A percentile compares a stretch with the other conserved stretches of the same genome.
These are phyloP conservation scores for Fusarium heterosporum DNA, from an alignment of 2,329 filamentous ascomycete genomes.

Conservation along the genomic window DNA sequence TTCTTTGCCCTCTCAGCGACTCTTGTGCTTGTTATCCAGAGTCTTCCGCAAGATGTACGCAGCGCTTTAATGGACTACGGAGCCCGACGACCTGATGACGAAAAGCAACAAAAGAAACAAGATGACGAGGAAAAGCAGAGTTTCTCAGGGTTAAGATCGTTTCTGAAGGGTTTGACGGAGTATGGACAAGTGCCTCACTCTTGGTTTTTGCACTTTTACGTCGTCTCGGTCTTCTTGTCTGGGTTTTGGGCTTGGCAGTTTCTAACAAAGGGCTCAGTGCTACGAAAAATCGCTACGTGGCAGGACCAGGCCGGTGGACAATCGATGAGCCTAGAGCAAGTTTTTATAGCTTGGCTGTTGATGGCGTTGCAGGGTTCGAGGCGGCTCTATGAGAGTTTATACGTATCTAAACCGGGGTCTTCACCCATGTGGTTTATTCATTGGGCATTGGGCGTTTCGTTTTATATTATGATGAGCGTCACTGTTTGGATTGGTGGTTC, in stretches of 20 bases:
- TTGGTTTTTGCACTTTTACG: conserved; percentile 92
- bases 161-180: conserved; percentile 50
- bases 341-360: conserved; percentile 75
- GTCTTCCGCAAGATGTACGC: conserved; percentile 59
- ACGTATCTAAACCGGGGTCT: conserved; percentile 69
- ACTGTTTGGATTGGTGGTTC: conserved; percentile 88
- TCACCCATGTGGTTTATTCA: conserved; percentile 89
- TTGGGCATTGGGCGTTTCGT: conserved; percentile 81
- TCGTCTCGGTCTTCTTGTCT: conserved; percentile 75
- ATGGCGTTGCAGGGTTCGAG: conserved; percentile 81
- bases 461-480: conserved; percentile 79
- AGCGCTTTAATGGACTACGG: conserved; percentile 64
- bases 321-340: conserved; percentile 69
- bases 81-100: conserved; percentile 53
- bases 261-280: conserved; percentile 62
- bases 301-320: conserved; percentile 43
- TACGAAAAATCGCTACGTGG: conserved; percentile 61
- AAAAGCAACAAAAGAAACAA: conserved; percentile 30
- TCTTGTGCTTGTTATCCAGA: conserved; percentile 56
- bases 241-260: conserved; percentile 80
- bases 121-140: conserved; percentile 7
- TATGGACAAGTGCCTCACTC: conserved; percentile 78
- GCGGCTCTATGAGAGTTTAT: conserved; percentile 79
- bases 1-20: conserved; percentile 60
- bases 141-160: conserved; percentile 35